phyloP scores from a whole-genome alignment of 1,284 basidiomycete genomes.

The Tilletia caries region DNA sequence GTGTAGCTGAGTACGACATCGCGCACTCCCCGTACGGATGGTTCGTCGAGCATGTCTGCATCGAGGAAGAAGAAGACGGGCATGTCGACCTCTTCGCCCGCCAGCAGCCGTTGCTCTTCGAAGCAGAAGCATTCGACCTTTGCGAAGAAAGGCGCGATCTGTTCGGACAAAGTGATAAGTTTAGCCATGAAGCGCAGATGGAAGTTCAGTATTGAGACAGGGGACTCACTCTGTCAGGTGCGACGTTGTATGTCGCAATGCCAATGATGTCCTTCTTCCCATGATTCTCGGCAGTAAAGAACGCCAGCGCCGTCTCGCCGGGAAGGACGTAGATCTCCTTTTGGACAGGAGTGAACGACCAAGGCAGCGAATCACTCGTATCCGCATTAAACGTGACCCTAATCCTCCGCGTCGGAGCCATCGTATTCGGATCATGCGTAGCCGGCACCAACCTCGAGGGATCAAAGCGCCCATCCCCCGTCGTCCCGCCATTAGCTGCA shows the following conservation, averaged over 20 bases:
- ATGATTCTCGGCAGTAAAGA: slow-evolving; percentile 89
- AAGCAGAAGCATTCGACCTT: slow-evolving; percentile 99
- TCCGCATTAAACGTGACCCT: slow-evolving; percentile 96
- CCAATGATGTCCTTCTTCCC: slow-evolving; percentile 86
- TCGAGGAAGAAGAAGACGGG: slow-evolving; percentile 99
- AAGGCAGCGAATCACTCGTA: slow-evolving; percentile 79
- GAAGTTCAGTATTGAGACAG: background rate
- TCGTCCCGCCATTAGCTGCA: slow-evolving; percentile 55
- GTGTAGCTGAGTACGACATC: slow-evolving; percentile 94
- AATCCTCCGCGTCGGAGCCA: slow-evolving; percentile 59
- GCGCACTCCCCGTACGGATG: slow-evolving; percentile 75
- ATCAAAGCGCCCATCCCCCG: slow-evolving; percentile 36
- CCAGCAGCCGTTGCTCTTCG: slow-evolving; percentile 92
- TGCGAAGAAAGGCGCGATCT: slow-evolving; percentile 97
- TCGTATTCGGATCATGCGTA: slow-evolving; percentile 50
- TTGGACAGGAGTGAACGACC: slow-evolving; percentile 88
- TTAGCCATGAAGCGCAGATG: background rate
- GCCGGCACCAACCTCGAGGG: slow-evolving; percentile 41
- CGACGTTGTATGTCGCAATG: slow-evolving; percentile 97
- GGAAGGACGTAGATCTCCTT: slow-evolving; percentile 85
- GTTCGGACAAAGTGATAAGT: slow-evolving; percentile 17
- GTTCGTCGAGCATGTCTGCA: slow-evolving; percentile 89
- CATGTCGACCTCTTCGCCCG: slow-evolving; percentile 95
- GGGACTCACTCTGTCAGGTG: slow-evolving; percentile 73
- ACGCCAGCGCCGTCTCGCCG: slow-evolving; percentile 92